phyloP scores from a whole-genome alignment of 208 protist species.

The Eutreptiella sp. region DNA sequence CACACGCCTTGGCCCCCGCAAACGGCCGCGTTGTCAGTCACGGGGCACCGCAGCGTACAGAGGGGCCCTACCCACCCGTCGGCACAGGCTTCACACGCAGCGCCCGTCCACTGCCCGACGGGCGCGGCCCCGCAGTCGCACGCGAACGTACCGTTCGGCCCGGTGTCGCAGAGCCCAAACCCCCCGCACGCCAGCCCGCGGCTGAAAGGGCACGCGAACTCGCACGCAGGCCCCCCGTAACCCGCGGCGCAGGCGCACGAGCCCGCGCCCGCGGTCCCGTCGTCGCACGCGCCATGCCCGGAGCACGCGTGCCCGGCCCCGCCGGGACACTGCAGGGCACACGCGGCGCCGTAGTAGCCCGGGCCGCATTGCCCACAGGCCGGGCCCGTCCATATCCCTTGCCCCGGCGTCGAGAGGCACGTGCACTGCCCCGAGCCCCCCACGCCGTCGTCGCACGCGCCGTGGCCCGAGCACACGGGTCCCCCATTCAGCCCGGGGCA shows the following conservation, averaged over 20 bases:
- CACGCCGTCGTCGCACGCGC: background rate
- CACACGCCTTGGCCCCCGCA: conserved; percentile 2
- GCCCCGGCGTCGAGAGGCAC: conserved; percentile 14
- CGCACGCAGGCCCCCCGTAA: background rate
- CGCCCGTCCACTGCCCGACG: conserved; percentile 22
- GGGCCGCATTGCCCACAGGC: conserved; percentile 13
- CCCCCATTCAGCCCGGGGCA: conserved; percentile 6
- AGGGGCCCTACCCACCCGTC: conserved; percentile 14
- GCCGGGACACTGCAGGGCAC: conserved; percentile 17
- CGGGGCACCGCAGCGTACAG: background rate
- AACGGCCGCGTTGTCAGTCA: background rate
- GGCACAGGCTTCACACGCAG: conserved; percentile 7
- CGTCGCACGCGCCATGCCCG: conserved; percentile 22
- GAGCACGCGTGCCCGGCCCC: conserved; percentile 15
- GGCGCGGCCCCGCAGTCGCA: conserved; percentile 27
- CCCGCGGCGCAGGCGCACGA: conserved; percentile 7
- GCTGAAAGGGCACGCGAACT: background rate
- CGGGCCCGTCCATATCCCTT: conserved; percentile 7
- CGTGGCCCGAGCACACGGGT: conserved; percentile 18
- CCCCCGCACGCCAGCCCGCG: background rate
- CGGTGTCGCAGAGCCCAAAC: background rate
- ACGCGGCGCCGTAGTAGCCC: conserved; percentile 16
- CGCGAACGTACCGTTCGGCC: conserved; percentile 29
- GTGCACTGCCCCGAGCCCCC: conserved; percentile 5
- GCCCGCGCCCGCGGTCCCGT: conserved; percentile 1